Evolutionary conservation across 2,329 filamentous ascomycete genomes (phyloP).

Genomic region (Neurospora crassa): DNA sequence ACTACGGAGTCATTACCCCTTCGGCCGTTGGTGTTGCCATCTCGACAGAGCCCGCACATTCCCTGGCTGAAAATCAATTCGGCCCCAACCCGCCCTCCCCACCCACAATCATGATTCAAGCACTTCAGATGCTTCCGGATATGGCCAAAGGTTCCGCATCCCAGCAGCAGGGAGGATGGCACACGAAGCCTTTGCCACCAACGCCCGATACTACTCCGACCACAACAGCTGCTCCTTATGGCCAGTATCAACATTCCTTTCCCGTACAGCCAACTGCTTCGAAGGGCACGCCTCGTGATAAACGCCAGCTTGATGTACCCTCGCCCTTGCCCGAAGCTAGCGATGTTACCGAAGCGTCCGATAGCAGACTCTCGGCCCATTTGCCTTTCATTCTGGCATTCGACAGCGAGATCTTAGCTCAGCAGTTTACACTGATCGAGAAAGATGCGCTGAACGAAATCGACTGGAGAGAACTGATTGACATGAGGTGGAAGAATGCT

Average conservation of each 20-base stretch:
- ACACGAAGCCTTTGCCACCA: slow-evolving; percentile 35
- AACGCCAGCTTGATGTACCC: slow-evolving; percentile 20
- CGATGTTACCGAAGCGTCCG: slow-evolving; percentile 11
- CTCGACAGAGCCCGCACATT: slow-evolving; percentile 27
- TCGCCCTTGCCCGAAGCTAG: slow-evolving; percentile 12
- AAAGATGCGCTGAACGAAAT: slow-evolving; percentile 80
- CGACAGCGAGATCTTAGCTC: slow-evolving; percentile 67
- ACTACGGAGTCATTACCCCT: slow-evolving; percentile 18
- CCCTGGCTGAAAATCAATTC: slow-evolving; percentile 22
- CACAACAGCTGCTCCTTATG: slow-evolving; percentile 26
- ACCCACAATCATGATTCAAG: slow-evolving; percentile 38
- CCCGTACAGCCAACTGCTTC: slow-evolving; percentile 24
- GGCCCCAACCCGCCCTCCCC: slow-evolving; percentile 29
- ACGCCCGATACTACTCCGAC: slow-evolving; percentile 42
- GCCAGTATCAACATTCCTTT: slow-evolving; percentile 21
- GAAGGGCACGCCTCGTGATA: slow-evolving; percentile 27
- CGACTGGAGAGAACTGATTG: slow-evolving; percentile 79
- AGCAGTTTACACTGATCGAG: slow-evolving; percentile 78
- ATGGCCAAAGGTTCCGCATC: slow-evolving; percentile 27
- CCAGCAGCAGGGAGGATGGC: slow-evolving; percentile 32
- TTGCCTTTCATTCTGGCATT: slow-evolving; percentile 75
- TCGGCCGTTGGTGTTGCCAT: slow-evolving; percentile 22
- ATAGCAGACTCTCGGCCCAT: slow-evolving; percentile 44
- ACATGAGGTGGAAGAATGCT: slow-evolving; percentile 70
- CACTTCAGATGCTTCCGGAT: slow-evolving; percentile 33